A percentile compares a stretch with the other conserved stretches of the same genome.
Conservation (phyloP, 495 filamentous ascomycete species). For the Aspergillus indologenus region DNA sequence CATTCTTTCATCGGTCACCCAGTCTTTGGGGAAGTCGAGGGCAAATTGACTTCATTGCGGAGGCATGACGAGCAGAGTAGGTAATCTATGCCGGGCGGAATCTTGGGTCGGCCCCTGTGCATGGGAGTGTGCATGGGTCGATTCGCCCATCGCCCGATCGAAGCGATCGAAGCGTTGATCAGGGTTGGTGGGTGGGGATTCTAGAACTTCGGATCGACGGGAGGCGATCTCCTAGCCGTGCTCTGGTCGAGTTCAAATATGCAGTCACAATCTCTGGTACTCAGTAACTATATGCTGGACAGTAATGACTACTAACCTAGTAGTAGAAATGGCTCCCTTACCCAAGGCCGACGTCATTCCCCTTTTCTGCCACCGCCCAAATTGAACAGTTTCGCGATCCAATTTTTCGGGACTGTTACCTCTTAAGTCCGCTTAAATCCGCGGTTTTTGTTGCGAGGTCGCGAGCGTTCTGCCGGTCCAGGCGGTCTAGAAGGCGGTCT, state of each 20-base stretch:
- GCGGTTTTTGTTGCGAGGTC: neutral
- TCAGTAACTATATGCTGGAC: too few relatives aligned
- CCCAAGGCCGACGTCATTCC: neutral
- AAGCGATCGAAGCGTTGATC: neutral
- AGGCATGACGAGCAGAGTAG: neutral
- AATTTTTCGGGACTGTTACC: neutral
- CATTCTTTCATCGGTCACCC: neutral
- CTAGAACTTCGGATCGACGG: neutral
- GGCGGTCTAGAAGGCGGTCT: neutral
- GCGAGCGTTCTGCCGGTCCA: neutral
- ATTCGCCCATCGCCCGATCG: neutral
- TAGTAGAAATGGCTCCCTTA: neutral
- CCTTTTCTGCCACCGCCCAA: neutral
- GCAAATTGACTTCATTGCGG: neutral
- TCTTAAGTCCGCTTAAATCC: neutral
- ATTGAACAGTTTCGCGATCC: neutral
- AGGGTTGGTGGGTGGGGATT: neutral
- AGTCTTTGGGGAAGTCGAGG: neutral
- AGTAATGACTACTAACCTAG: too few relatives aligned
- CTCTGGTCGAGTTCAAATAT: too few relatives aligned
- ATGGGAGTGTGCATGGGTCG: neutral
- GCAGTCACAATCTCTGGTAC: too few relatives aligned
- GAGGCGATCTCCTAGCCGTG: neutral
- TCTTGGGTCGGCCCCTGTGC: neutral
- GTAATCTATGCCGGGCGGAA: neutral